Evolutionary conservation across 2,329 filamentous ascomycete genomes (phyloP).

Genomic region (Penicillium vulpinum): DNA sequence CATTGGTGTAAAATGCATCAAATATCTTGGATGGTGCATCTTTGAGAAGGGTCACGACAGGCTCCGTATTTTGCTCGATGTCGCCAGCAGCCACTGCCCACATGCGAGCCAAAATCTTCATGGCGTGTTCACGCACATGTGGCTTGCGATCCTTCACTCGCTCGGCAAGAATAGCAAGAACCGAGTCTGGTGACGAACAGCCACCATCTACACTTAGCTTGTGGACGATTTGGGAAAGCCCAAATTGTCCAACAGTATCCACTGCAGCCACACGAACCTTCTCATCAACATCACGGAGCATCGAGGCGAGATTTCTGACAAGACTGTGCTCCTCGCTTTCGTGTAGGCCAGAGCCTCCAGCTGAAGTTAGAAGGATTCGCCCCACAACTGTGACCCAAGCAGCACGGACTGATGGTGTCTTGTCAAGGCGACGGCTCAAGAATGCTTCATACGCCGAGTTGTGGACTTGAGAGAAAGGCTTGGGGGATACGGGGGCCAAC

Average conservation of each 20-base stretch:
- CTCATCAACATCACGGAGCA: conserved; percentile 85
- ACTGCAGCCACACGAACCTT: conserved; percentile 89
- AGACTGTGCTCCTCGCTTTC: conserved; percentile 76
- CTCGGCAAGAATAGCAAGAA: conserved; percentile 80
- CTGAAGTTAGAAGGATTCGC: conserved; percentile 85
- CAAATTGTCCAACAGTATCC: conserved; percentile 76
- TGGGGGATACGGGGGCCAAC: conserved; percentile 79
- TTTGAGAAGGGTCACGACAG: conserved; percentile 70
- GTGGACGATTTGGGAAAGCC: conserved; percentile 74
- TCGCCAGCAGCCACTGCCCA: conserved; percentile 94
- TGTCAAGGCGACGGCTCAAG: conserved; percentile 81
- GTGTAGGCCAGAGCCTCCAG: conserved; percentile 83
- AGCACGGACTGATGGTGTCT: conserved; percentile 75
- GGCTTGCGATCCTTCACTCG: conserved; percentile 84
- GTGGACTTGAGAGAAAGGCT: conserved; percentile 85
- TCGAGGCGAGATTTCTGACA: conserved; percentile 72
- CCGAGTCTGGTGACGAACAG: conserved; percentile 71
- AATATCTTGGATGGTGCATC: conserved; percentile 83
- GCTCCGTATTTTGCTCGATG: conserved; percentile 78
- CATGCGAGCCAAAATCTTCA: conserved; percentile 77
- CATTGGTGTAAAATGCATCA: conserved; percentile 86
- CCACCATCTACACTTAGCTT: conserved; percentile 78
- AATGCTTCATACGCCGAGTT: conserved; percentile 78
- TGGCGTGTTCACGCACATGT: conserved; percentile 79
- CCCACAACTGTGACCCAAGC: conserved; percentile 84